Percentiles rank a stretch among this genome's conserved stretches.
These are phyloP conservation scores for Phialemonium atrogriseum DNA, from an alignment of 2,329 filamentous ascomycete species.

Conservation along the genomic window DNA sequence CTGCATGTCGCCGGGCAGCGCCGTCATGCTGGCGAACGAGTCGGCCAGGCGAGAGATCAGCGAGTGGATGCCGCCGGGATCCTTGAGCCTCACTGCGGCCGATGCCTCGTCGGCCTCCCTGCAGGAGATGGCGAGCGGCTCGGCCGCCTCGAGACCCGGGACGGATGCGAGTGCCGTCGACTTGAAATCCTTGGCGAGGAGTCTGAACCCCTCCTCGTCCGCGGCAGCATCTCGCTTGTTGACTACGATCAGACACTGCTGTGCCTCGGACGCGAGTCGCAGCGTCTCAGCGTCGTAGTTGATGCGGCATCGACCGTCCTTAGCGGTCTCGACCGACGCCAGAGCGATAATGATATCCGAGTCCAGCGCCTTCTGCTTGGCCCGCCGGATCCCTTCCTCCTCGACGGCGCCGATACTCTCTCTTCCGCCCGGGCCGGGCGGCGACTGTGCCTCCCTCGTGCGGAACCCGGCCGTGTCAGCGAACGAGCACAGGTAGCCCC, in stretches of 20 bases:
- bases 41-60: conserved; percentile 61
- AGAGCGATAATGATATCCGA: conserved; percentile 83
- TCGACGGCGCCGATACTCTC: conserved; percentile 78
- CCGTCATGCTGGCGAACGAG: conserved; percentile 64
- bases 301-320: conserved; percentile 30
- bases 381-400: conserved; percentile 81
- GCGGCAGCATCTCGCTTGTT: conserved; percentile 52
- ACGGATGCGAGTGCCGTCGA: conserved; percentile 20
- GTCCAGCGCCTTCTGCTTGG: conserved; percentile 69
- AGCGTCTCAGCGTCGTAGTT: conserved; percentile 48
- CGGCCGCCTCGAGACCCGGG: conserved; percentile 26
- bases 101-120: conserved; percentile 38
- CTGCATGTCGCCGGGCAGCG: conserved; percentile 62
- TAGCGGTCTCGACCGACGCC: conserved; percentile 56
- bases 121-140: conserved; percentile 64
- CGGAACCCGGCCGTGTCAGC: conserved; percentile 91
- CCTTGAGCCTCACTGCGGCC: conserved; percentile 17
- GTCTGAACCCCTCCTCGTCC: conserved; percentile 21
- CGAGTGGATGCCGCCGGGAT: conserved; percentile 57
- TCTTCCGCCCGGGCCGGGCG: conserved; percentile 9
- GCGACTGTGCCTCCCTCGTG: conserved; percentile 25
- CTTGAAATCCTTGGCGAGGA: conserved; percentile 32
- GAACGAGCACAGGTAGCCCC: conserved; percentile 86
- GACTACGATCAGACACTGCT: conserved; percentile 44
- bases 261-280: conserved; percentile 38